Evolutionary conservation across 345 rosid species (phyloP), one percentile per base, ranked within the genome.

Genomic region (Ceriops tagal): DNA sequence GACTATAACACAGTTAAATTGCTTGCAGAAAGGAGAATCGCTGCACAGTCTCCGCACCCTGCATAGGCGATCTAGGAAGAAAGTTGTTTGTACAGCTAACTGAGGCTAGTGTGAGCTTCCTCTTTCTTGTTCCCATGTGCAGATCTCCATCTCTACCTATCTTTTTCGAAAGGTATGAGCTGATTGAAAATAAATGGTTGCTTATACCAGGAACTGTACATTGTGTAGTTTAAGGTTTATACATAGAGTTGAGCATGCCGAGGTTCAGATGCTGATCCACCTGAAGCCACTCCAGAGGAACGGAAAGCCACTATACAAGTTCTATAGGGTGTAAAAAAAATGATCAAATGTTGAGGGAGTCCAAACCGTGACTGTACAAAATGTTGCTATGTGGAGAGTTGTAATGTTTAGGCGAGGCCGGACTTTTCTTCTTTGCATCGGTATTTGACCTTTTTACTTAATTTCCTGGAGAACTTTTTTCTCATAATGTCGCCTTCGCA

Each of bases 61-160:
- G 89, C 78, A 7, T 65, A 80, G 81, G n/a, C 31, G 74, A 77
- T 67, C 39, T 73, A 81, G 80, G 77, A 72, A 66, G 78, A 71
- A 77, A 77, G 84, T 60, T 52, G 80, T 81, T 65, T 87, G 92
- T 88, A 85, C 84, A 85, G 89, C 88, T 88, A 82, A 88, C 86
- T 53, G 83, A 73, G n/a, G 82, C 77, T 71, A 75, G 84, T 81
- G 69, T 56, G 82, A 79, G 80, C 82, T 73, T 79, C 73, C 46
- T 77, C 71, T 72, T 72, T 72, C 71, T 62, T 77, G 68, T 75
- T 73, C 62, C 27, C 53, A 20, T 76, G 56, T 73, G 64, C 67
- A 70, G 75, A 73, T 75, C 56, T 56, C 60, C 31, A 75, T 57
- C 77, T 58, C 77, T 65, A 27, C 77, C 67, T 30, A 22, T 78